Evolutionary conservation across 2,329 filamentous ascomycete genomes (phyloP).

Genomic region (Phoma sp.): DNA sequence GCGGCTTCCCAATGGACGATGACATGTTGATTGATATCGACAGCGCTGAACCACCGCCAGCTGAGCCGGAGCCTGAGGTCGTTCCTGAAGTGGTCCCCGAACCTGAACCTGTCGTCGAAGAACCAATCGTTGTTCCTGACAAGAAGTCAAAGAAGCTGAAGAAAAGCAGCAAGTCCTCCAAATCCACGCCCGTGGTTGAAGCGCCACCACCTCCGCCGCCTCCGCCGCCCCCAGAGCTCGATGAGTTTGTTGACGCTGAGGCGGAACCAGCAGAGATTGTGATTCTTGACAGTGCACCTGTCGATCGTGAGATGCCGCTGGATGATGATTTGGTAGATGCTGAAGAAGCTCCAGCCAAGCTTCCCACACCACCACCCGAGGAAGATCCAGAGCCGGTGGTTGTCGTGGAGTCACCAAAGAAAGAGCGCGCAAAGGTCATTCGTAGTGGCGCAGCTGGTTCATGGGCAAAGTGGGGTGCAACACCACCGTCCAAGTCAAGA

Average conservation of each 20-base stretch:
- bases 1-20: slow-evolving; percentile 57
- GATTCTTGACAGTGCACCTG: slow-evolving; percentile 25
- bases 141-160: slow-evolving; percentile 49
- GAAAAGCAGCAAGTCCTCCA: slow-evolving; percentile 37
- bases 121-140: slow-evolving; percentile 24
- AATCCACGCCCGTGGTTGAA: slow-evolving; percentile 34
- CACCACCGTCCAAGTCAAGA: slow-evolving; percentile 53
- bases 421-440: slow-evolving; percentile 78
- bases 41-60: slow-evolving; percentile 45
- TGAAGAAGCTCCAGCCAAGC: slow-evolving; percentile 42
- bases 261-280: slow-evolving; percentile 32
- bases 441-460: slow-evolving; percentile 71
- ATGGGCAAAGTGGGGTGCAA: slow-evolving; percentile 78
- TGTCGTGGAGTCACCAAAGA: slow-evolving; percentile 64
- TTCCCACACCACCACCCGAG: slow-evolving; percentile 60
- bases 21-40: slow-evolving; percentile 44
- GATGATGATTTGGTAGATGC: slow-evolving; percentile 37
- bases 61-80: slow-evolving; percentile 58
- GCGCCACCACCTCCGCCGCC: slow-evolving; percentile 39
- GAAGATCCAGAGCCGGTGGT: slow-evolving; percentile 41
- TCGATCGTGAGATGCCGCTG: slow-evolving; percentile 27
- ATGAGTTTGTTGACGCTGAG: slow-evolving; percentile 28
- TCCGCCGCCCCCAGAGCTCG: slow-evolving; percentile 33
- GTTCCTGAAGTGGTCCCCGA: slow-evolving; percentile 17
- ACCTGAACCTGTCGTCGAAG: slow-evolving; percentile 17